Evolutionary conservation across 208 protist species (phyloP).

Genomic region (Trypanosoma congolense): DNA sequence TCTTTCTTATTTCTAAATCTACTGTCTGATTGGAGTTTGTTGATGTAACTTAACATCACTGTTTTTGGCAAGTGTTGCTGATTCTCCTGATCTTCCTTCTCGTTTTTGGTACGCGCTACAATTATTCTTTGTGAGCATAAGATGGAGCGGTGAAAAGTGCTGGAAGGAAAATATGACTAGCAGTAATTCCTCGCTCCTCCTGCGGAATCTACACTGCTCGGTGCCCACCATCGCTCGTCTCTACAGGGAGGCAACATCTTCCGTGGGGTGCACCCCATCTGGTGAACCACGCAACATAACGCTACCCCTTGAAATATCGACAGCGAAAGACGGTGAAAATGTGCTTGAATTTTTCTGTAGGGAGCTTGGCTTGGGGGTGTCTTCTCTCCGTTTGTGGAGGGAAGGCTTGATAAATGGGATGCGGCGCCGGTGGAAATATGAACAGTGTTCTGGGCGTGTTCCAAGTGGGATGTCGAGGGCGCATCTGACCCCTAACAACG

Average conservation of each 20-base stretch:
- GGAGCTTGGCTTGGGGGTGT: slow-evolving; percentile 56
- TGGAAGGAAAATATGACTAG: slow-evolving; percentile 6
- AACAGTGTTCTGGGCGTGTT: too few species aligned
- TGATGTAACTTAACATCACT: too few species aligned
- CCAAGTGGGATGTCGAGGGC: background rate
- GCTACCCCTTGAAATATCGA: slow-evolving; percentile 30
- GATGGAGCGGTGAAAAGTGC: too few species aligned
- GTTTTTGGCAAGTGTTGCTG: too few species aligned
- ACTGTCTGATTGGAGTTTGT: too few species aligned
- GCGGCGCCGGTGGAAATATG: slow-evolving; percentile 37
- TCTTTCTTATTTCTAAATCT: too few species aligned
- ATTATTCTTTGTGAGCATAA: too few species aligned
- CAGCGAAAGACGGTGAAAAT: slow-evolving; percentile 31
- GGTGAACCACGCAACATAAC: background rate
- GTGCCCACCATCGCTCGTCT: slow-evolving; percentile 45
- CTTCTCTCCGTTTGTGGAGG: slow-evolving; percentile 48
- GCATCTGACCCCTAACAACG: slow-evolving; percentile 4
- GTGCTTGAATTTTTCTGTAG: slow-evolving; percentile 54
- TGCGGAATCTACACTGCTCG: slow-evolving; percentile 57
- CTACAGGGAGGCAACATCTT: slow-evolving; percentile 18
- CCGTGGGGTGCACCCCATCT: background rate
- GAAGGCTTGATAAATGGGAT: slow-evolving; percentile 11
- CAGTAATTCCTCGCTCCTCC: slow-evolving; percentile 33
- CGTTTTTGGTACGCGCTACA: too few species aligned
- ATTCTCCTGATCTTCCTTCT: too few species aligned